Percentiles rank a stretch among this genome's conserved stretches.
Evolutionary conservation across 371 early-diverging fungal genomes (phyloP).

Genomic region (Mortierella sp.): DNA sequence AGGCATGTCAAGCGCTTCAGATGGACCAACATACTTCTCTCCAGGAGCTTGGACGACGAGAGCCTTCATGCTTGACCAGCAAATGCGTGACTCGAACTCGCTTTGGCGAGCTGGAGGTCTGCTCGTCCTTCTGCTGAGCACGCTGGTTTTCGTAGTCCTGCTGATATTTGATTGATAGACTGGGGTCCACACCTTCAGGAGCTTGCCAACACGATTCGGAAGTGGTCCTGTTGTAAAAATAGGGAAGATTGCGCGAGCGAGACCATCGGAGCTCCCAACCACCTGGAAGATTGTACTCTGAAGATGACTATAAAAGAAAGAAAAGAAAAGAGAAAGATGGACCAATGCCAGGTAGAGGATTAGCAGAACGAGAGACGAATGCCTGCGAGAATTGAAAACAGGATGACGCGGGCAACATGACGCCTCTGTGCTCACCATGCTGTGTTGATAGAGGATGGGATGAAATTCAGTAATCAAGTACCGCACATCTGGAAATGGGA

Average conservation of each 20-base stretch:
- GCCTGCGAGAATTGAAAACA: too few relatives aligned
- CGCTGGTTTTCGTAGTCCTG: slow-evolving; percentile 30
- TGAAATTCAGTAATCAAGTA: too few relatives aligned
- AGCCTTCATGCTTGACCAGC: slow-evolving; percentile 89
- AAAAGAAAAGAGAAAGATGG: slow-evolving; percentile 3
- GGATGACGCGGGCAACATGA: neutral
- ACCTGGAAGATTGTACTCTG: slow-evolving; percentile 61
- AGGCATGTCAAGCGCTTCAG: neutral
- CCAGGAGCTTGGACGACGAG: slow-evolving; percentile 94
- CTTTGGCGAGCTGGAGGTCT: slow-evolving; percentile 32
- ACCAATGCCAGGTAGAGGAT: too few relatives aligned
- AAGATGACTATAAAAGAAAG: slow-evolving; percentile 10
- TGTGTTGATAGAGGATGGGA: neutral
- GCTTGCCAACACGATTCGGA: slow-evolving; percentile 87
- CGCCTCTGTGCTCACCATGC: slow-evolving; percentile 10
- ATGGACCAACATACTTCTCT: slow-evolving; percentile 65
- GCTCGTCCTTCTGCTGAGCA: slow-evolving; percentile 15
- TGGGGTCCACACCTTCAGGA: slow-evolving; percentile 62
- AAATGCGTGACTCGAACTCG: slow-evolving; percentile 89
- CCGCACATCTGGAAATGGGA: too few relatives aligned
- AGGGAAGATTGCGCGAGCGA: slow-evolving; percentile 74
- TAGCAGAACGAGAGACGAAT: too few relatives aligned
- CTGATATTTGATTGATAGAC: slow-evolving; percentile 29
- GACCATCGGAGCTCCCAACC: slow-evolving; percentile 82
- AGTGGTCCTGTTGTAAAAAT: slow-evolving; percentile 90